Base-by-base conservation (phyloP, 2,329 filamentous ascomycete species). In the Diaporthe helianthi region DNA sequence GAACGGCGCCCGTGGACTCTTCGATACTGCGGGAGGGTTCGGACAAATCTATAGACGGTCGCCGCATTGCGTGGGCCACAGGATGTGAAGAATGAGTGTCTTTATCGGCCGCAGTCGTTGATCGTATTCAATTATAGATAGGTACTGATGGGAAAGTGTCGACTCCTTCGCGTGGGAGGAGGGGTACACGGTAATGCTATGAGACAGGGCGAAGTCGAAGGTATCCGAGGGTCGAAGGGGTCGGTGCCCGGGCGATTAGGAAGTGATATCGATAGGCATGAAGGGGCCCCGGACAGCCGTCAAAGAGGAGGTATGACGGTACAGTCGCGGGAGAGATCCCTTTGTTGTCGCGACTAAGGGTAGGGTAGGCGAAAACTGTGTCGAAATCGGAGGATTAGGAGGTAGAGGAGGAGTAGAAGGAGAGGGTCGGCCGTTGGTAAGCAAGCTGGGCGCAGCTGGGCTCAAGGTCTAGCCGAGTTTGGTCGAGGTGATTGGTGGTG, bases 11-110 rank as follows among this genome's bases (percentile, higher is more conserved):
- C 17, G 75, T 69, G 4, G 77, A 76, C 52, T 79, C 77, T 36
- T 78, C 75, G 41, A 76, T 69, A 41, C 76, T 78, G 51, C 75
- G 75, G 67, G 75, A 73, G 26, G 76, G 74, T 58, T 78, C 77
- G 71, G 72, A 72, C 60, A 78, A 71, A 69, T 78, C 74, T 26
- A 74, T 58, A 15, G 77, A 78, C 10, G 76, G 71, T 53, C 76
- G 76, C 51, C 75, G 74, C 76, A 79, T 79, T 33, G 19, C 58
- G 54, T 68, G 44, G 52, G 58, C 24, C 79, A 7, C 87, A 86
- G 71, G 86, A 83, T 47, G 41, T 58, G 22, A 44, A 55, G 4
- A 46, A n/a, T 24, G 47, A 41, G 47, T 54, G 36, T 63, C 13
- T 41, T 22, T 24, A 22, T 65, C 36, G 51, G 44, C 17, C n/a